These are phyloP conservation scores for Rhododendron henanense DNA, from an alignment of 148 eudicot genomes.

Conservation along the genomic window DNA sequence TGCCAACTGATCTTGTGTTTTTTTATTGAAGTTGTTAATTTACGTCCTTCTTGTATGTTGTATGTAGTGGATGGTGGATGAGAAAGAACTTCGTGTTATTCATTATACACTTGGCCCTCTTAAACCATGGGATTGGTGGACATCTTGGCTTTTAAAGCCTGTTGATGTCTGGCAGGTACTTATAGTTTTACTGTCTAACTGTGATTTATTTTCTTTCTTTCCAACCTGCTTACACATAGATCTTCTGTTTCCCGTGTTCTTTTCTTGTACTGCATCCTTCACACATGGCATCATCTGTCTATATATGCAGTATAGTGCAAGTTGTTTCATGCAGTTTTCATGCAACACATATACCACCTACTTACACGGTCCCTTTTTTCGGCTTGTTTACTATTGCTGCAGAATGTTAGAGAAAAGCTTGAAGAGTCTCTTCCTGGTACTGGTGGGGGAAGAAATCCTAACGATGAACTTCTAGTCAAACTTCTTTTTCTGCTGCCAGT, in stretches of 20 bases:
- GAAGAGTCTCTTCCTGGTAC: constrained; percentile 88
- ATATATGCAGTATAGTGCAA: not conserved
- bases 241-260: not conserved
- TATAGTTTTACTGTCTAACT: not conserved
- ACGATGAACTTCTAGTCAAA: constrained; percentile 53
- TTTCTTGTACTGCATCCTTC: not conserved
- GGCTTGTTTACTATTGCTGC: constrained; percentile 23
- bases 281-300: not conserved
- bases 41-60: constrained; percentile 11
- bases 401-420: constrained; percentile 72
- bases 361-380: not conserved
- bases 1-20: not conserved
- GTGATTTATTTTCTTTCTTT: not conserved
- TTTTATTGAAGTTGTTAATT: constrained; percentile 2
- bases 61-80: constrained; percentile 98
- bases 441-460: constrained; percentile 73
- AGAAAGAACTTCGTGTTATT: constrained; percentile 82
- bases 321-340: constrained; percentile 1
- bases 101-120: constrained; percentile 98
- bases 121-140: constrained; percentile 99
- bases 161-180: constrained; percentile 98
- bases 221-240: not conserved
- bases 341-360: not conserved
- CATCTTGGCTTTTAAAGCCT: constrained; percentile 95
- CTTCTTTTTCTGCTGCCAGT: constrained; percentile 74